Evolutionary conservation across 768 basidiomycete genomes (phyloP).

Genomic region (Favolaschia claudopus): DNA sequence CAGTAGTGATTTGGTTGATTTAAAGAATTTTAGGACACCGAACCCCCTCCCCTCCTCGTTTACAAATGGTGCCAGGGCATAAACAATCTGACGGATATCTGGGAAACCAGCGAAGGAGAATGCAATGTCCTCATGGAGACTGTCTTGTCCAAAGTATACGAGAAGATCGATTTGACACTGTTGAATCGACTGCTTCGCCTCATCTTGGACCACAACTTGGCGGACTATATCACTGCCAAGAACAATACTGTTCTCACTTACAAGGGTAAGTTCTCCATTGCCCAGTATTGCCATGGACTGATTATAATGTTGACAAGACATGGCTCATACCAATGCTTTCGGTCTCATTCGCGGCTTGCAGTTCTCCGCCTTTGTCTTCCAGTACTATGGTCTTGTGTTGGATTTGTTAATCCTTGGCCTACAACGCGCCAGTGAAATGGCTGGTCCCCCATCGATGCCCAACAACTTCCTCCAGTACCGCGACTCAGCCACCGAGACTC

Average conservation of each 20-base stretch:
- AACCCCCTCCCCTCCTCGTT: slow-evolving; percentile 94
- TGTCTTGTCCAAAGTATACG: slow-evolving; percentile 95
- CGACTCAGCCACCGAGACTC: slow-evolving; percentile 92
- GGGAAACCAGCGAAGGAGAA: slow-evolving; percentile 98
- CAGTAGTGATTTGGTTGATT: not conserved
- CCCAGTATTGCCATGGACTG: not conserved
- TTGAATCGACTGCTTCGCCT: slow-evolving; percentile 95
- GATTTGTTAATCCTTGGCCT: slow-evolving; percentile 96
- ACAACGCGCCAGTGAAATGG: slow-evolving; percentile 99
- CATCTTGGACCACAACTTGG: slow-evolving; percentile 97
- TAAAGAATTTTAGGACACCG: slow-evolving; percentile 68
- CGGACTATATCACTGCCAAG: slow-evolving; percentile 99
- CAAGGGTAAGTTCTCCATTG: slow-evolving; percentile 58
- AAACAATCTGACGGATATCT: slow-evolving; percentile 97
- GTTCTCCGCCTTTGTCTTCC: slow-evolving; percentile 99
- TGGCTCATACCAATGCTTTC: slow-evolving; percentile 98
- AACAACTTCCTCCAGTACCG: slow-evolving; percentile 99
- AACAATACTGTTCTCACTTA: slow-evolving; percentile 96
- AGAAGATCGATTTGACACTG: slow-evolving; percentile 97
- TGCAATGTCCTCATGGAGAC: slow-evolving; percentile 99
- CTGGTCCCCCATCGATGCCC: slow-evolving; percentile 95
- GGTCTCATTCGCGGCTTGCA: slow-evolving; percentile 97
- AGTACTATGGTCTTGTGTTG: slow-evolving; percentile 95
- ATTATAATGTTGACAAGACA: slow-evolving; percentile 52
- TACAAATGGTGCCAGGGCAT: slow-evolving; percentile 99